These are phyloP conservation scores for Beauveria bassiana DNA, from an alignment of 2,329 filamentous ascomycete species.

Conservation along the genomic window DNA sequence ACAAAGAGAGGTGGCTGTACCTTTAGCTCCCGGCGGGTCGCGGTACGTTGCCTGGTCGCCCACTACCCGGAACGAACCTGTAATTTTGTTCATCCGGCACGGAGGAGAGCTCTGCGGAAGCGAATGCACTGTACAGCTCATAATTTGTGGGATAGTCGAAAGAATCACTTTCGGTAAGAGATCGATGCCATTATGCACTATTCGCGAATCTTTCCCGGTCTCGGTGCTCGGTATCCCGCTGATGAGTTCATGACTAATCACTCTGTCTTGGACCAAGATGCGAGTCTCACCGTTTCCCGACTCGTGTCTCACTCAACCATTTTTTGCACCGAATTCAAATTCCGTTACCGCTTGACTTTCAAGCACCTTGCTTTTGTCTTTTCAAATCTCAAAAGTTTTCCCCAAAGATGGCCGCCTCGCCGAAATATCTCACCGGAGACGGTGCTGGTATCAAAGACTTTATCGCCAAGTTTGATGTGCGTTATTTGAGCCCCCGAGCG, in stretches of 20 bases:
- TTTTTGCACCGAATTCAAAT: not conserved
- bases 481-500: constrained; percentile 28
- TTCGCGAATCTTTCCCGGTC: too few relatives aligned
- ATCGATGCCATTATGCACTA: not conserved
- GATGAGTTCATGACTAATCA: constrained; percentile 4
- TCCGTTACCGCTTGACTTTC: too few relatives aligned
- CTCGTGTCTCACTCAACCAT: not conserved
- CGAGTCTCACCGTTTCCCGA: not conserved
- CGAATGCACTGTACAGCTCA: too few relatives aligned
- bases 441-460: constrained; percentile 71
- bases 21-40: not conserved
- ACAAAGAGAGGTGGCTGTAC: too few relatives aligned
- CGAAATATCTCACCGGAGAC: constrained; percentile 74
- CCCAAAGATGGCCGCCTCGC: constrained; percentile 17
- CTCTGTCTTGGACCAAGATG: not conserved
- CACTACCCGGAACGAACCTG: not conserved
- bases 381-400: not conserved
- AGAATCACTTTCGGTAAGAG: not conserved
- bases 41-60: not conserved
- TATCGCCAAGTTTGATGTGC: constrained; percentile 83
- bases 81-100: too few relatives aligned
- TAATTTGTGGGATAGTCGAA: too few relatives aligned
- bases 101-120: not conserved
- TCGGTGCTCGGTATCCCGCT: not conserved
- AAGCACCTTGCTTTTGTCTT: not conserved